These are phyloP conservation scores for Plasmodiophora brassicae DNA, from an alignment of 208 protist species.

Conservation along the genomic window DNA sequence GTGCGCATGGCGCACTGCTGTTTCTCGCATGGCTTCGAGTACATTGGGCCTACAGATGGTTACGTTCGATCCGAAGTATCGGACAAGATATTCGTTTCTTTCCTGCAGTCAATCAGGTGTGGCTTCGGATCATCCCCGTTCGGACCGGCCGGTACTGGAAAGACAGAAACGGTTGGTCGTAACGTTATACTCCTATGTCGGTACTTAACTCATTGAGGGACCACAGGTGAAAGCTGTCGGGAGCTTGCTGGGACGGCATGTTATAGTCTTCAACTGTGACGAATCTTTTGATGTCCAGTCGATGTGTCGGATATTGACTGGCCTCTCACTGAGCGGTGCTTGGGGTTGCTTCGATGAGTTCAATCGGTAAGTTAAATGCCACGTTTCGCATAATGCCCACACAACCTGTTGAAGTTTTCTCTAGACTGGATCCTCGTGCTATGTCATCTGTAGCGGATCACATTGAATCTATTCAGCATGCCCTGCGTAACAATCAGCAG, in stretches of 20 bases:
- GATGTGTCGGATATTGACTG: slow-evolving; percentile 97
- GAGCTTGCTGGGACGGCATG: slow-evolving; percentile 89
- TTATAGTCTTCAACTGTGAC: slow-evolving; percentile 99
- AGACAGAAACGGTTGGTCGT: slow-evolving; percentile 79
- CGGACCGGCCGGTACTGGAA: slow-evolving; percentile 94
- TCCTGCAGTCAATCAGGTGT: slow-evolving; percentile 88
- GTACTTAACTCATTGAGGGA: background rate
- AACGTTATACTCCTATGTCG: background rate
- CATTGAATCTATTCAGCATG: slow-evolving; percentile 94
- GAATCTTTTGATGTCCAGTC: slow-evolving; percentile 97
- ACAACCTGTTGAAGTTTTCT: background rate
- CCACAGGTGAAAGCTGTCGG: slow-evolving; percentile 95
- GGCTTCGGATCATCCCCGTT: slow-evolving; percentile 92
- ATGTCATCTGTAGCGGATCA: slow-evolving; percentile 98
- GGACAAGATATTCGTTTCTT: slow-evolving; percentile 95
- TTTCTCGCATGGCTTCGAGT: slow-evolving; percentile 96
- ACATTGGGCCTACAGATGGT: slow-evolving; percentile 89
- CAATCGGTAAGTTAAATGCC: slow-evolving; percentile 79
- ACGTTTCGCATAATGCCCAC: background rate
- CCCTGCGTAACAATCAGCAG: slow-evolving; percentile 50
- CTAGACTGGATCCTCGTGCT: slow-evolving; percentile 84
- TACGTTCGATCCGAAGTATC: slow-evolving; percentile 98
- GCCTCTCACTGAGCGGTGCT: slow-evolving; percentile 96
- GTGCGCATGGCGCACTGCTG: slow-evolving; percentile 68
- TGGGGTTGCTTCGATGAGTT: slow-evolving; percentile 99